phyloP scores from a whole-genome alignment of 768 basidiomycete species.

The Serpula lacrymans region DNA sequence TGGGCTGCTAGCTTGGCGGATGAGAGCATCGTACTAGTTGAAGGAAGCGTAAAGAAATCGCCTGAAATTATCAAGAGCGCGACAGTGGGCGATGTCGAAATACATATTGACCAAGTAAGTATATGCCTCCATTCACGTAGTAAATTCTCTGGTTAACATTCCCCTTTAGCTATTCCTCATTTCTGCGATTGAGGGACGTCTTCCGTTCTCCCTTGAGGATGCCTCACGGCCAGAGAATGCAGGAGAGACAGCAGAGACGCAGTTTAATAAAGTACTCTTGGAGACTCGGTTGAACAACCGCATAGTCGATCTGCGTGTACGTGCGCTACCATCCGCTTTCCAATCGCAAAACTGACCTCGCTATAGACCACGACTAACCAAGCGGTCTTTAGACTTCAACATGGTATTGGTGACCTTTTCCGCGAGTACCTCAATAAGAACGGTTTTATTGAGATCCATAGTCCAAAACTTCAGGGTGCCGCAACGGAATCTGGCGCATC shows the following conservation, averaged over 20 bases:
- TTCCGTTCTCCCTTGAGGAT: constrained; percentile 93
- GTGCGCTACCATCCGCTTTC: constrained; percentile 21
- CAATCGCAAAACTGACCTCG: constrained; percentile 8
- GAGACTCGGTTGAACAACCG: constrained; percentile 95
- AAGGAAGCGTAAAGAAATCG: constrained; percentile 76
- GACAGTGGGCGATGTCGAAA: constrained; percentile 81
- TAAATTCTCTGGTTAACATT: not conserved
- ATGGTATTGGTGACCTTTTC: constrained; percentile 87
- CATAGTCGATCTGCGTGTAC: constrained; percentile 86
- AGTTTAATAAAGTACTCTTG: constrained; percentile 79
- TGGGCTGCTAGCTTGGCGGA: constrained; percentile 75
- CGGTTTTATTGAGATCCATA: constrained; percentile 93
- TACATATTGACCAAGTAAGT: constrained; percentile 76
- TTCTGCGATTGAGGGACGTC: constrained; percentile 70
- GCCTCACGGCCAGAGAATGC: constrained; percentile 82
- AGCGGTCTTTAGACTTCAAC: constrained; percentile 89
- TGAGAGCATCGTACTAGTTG: constrained; percentile 91
- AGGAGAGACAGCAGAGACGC: constrained; percentile 50
- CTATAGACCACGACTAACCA: constrained; percentile 89
- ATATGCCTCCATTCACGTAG: not conserved
- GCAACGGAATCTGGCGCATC: constrained; percentile 96
- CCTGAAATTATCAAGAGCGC: constrained; percentile 90
- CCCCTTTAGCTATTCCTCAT: constrained; percentile 68
- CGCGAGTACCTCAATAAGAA: constrained; percentile 69
- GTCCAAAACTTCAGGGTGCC: constrained; percentile 94